Conservation (phyloP, 176 grass and related monocot species). For the Secale cereale region DNA sequence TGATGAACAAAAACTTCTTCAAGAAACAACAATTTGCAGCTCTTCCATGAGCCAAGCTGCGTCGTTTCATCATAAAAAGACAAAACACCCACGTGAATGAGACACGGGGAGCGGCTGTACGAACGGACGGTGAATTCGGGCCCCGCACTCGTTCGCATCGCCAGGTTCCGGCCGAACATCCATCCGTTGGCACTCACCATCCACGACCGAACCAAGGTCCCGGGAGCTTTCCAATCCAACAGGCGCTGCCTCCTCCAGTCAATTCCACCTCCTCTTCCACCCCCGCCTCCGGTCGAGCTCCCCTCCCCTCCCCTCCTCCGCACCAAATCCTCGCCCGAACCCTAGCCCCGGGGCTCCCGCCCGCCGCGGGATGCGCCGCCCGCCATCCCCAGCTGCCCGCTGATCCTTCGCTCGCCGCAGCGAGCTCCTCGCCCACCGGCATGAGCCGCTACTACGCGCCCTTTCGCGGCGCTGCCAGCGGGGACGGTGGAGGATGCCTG, state of each 20-base stretch:
- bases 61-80: background rate
- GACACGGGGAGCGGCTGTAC: background rate
- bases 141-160: background rate
- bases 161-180: background rate
- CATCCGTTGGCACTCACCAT: background rate
- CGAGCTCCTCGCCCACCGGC: slow-evolving; percentile 22
- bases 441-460: slow-evolving; percentile 37
- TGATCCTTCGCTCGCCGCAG: slow-evolving; percentile 22
- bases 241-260: slow-evolving; percentile 33
- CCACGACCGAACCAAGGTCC: background rate
- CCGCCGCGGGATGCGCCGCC: slow-evolving; percentile 24
- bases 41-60: background rate
- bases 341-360: slow-evolving; percentile 34
- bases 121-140: background rate
- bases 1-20: background rate
- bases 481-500: slow-evolving; percentile 51
- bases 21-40: background rate
- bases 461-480: slow-evolving; percentile 25
- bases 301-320: background rate
- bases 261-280: background rate
- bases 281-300: background rate
- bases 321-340: slow-evolving; percentile 7
- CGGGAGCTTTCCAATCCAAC: slow-evolving; percentile 45
- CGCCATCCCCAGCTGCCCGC: background rate
- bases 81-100: background rate